Conservation (phyloP, 2,329 filamentous ascomycete genomes). For the Pyricularia sp. region DNA sequence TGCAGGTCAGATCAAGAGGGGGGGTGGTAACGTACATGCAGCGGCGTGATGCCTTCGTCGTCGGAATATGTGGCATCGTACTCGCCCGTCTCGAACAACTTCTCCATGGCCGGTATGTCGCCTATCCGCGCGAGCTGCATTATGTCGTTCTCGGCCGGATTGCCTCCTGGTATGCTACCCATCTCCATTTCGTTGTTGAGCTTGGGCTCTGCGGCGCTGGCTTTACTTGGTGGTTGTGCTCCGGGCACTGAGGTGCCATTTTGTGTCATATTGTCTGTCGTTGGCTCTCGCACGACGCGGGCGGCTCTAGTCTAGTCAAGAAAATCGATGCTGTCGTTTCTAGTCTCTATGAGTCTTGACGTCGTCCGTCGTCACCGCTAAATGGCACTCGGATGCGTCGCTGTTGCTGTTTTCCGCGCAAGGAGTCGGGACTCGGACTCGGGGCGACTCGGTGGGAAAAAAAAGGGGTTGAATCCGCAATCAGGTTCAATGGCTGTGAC, state of each 20-base stretch:
- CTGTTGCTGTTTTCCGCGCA: background rate
- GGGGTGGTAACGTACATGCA: conserved; percentile 60
- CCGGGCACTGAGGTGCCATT: conserved; percentile 29
- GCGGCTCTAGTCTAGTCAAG: background rate
- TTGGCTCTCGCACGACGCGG: background rate
- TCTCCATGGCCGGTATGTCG: conserved; percentile 79
- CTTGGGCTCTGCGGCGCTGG: conserved; percentile 40
- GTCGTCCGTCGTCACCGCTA: background rate
- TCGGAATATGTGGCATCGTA: conserved; percentile 78
- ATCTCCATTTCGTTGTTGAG: conserved; percentile 48
- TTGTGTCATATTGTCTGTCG: conserved; percentile 29
- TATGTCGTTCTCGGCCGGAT: conserved; percentile 61
- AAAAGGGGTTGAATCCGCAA: background rate
- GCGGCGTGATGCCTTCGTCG: conserved; percentile 86
- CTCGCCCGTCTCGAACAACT: conserved; percentile 74
- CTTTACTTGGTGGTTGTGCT: conserved; percentile 44
- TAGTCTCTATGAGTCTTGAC: background rate
- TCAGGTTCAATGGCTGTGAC: background rate
- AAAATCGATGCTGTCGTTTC: background rate
- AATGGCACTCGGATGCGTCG: background rate
- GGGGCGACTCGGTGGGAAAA: background rate
- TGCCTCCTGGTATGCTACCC: conserved; percentile 33
- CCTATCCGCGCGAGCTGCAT: conserved; percentile 92
- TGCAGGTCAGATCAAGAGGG: background rate
- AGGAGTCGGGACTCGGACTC: background rate